Evolutionary conservation across 495 filamentous ascomycete genomes (phyloP).

Genomic region (Aspergillus sparsus): DNA sequence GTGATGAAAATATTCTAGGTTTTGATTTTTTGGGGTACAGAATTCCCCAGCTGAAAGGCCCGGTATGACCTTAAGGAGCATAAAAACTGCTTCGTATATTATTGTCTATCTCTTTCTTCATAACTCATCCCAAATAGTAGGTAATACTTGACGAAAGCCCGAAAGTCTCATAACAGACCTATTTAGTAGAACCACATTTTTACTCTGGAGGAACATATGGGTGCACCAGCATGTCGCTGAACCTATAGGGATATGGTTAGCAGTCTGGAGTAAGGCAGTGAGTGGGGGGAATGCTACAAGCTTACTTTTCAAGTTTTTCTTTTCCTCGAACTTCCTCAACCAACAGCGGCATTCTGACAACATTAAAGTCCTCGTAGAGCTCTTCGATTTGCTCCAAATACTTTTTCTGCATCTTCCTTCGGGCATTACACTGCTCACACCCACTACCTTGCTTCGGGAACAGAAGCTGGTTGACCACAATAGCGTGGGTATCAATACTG

Average conservation of each 20-base stretch:
- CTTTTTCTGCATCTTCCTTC: constrained; percentile 99
- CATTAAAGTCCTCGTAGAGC: constrained; percentile 98
- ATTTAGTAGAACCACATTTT: constrained; percentile 24
- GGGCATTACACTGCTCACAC: constrained; percentile 94
- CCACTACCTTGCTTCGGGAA: constrained; percentile 84
- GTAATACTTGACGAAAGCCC: constrained; percentile 17
- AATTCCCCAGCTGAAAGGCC: constrained; percentile 4
- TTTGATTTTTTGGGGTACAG: background rate
- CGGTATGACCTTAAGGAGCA: constrained; percentile 12
- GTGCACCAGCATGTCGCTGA: constrained; percentile 88
- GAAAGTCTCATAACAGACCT: constrained; percentile 6
- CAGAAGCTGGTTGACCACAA: constrained; percentile 97
- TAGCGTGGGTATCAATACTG: constrained; percentile 92
- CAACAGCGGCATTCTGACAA: constrained; percentile 94
- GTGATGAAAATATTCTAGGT: background rate
- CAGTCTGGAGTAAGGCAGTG: background rate
- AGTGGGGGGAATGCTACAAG: constrained; percentile 14
- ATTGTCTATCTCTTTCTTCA: constrained; percentile 49
- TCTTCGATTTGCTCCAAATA: constrained; percentile 99
- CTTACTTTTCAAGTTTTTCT: constrained; percentile 82
- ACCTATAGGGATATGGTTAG: constrained; percentile 47
- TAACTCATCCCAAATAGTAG: constrained; percentile 41
- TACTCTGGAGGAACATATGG: constrained; percentile 79
- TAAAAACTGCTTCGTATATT: constrained; percentile 34
- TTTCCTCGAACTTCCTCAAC: constrained; percentile 95